Conservation (phyloP, 1,284 basidiomycete species). For the Irpex lacteus region DNA sequence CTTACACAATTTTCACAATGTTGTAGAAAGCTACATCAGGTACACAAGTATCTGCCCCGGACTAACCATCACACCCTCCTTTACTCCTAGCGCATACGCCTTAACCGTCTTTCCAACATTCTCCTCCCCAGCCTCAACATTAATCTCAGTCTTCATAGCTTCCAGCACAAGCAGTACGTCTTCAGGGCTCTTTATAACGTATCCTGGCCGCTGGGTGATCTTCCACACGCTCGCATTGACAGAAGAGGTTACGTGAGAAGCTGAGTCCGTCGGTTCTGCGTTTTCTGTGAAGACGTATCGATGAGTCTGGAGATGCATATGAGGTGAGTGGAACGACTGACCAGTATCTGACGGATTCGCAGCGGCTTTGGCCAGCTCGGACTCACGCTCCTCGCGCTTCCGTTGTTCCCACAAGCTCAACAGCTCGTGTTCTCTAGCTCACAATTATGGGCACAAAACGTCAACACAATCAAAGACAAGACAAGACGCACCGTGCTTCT, state of each 20-base stretch:
- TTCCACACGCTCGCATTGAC: slow-evolving; percentile 61
- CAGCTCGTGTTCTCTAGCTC: slow-evolving; percentile 22
- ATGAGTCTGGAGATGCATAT: background rate
- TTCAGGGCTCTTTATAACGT: slow-evolving; percentile 41
- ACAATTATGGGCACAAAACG: no score
- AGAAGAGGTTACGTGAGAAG: slow-evolving; percentile 34
- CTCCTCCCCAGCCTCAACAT: slow-evolving; percentile 42
- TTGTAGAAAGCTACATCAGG: slow-evolving; percentile 19
- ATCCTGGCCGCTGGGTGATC: slow-evolving; percentile 43
- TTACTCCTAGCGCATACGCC: slow-evolving; percentile 38
- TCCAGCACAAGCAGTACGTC: slow-evolving; percentile 60
- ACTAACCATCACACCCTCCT: slow-evolving; percentile 40
- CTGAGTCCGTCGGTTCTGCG: background rate
- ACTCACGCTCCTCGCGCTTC: background rate
- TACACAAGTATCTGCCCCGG: slow-evolving; percentile 44
- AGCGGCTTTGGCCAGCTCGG: background rate
- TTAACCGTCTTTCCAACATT: slow-evolving; percentile 43
- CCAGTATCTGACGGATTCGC: background rate
- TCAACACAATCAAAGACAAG: background rate
- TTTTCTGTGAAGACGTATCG: background rate
- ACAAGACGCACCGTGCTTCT: slow-evolving; percentile 37
- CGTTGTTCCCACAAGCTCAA: slow-evolving; percentile 33
- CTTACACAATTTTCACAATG: no score
- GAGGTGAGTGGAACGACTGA: background rate
- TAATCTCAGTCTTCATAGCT: slow-evolving; percentile 74